Evolutionary conservation across 78 protist genomes (phyloP).

Genomic region (Pigoraptor vietnamica): DNA sequence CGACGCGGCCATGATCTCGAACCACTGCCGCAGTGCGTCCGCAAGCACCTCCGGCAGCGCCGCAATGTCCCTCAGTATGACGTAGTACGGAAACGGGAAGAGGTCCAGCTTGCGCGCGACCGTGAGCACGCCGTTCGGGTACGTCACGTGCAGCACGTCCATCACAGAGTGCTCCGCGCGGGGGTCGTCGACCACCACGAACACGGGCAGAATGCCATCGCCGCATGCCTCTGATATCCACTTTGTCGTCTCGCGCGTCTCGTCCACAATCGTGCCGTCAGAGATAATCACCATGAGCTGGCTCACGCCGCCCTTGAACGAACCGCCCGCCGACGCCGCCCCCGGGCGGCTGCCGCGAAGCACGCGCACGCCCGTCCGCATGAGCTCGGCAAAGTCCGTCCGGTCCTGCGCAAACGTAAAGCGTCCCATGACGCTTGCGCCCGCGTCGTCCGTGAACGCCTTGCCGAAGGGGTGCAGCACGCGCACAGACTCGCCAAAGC

Average conservation of each 20-base stretch:
- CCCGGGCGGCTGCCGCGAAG: not conserved
- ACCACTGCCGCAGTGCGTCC: conserved; percentile 96
- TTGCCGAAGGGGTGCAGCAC: conserved; percentile 78
- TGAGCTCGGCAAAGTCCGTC: conserved; percentile 43
- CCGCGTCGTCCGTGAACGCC: conserved; percentile 76
- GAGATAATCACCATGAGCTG: conserved; percentile 80
- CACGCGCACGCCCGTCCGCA: not conserved
- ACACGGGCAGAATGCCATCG: conserved; percentile 54
- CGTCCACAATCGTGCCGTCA: conserved; percentile 57
- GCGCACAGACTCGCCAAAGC: conserved; percentile 75
- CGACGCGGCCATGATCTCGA: conserved; percentile 47
- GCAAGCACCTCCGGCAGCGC: conserved; percentile 83
- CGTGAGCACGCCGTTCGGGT: conserved; percentile 42
- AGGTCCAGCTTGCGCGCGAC: conserved; percentile 60
- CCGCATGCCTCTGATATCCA: not conserved
- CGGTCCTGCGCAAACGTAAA: conserved; percentile 61
- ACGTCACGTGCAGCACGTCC: not conserved
- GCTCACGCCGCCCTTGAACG: not conserved
- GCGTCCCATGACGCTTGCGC: conserved; percentile 62
- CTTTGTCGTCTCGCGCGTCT: conserved; percentile 4
- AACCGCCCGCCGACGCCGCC: not conserved
- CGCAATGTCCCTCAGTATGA: conserved; percentile 78
- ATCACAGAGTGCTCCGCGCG: conserved; percentile 27
- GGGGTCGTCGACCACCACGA: conserved; percentile 70
- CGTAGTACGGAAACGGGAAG: conserved; percentile 94